A percentile compares a stretch with the other conserved stretches of the same genome.
Conservation (phyloP, 257 asterid genomes). For the Solanum megistacrolobum region DNA sequence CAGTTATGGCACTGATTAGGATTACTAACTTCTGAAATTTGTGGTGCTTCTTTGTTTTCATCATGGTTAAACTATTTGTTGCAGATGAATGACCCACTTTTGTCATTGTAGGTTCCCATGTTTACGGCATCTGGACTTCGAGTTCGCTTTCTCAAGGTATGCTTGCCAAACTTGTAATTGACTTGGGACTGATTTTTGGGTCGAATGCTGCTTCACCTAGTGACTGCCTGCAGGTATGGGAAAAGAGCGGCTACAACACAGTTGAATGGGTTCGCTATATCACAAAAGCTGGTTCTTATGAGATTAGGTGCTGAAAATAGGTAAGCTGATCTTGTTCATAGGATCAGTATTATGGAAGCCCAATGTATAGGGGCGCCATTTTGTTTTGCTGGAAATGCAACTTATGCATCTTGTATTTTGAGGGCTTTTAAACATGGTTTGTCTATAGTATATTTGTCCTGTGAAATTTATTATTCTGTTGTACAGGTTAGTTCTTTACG, state of each 20-base stretch:
- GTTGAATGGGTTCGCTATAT: constrained; percentile 99
- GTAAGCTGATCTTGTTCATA: neutral
- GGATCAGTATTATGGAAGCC: neutral
- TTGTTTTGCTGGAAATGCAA: neutral
- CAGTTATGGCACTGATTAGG: neutral
- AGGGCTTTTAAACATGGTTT: neutral
- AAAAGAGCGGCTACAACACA: constrained; percentile 97
- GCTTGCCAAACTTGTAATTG: neutral
- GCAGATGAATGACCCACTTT: neutral
- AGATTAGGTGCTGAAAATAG: constrained; percentile 66
- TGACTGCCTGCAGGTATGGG: constrained; percentile 75
- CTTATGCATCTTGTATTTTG: neutral
- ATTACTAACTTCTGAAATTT: neutral
- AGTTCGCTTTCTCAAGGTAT: constrained; percentile 95
- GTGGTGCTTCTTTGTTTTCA: neutral
- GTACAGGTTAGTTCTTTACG: neutral
- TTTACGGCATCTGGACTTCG: constrained; percentile 97
- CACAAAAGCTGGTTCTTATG: constrained; percentile 96
- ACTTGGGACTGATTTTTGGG: neutral
- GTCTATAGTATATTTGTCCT: neutral
- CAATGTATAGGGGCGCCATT: neutral
- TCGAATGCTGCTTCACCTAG: constrained; percentile 3
- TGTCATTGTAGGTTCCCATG: constrained; percentile 83
- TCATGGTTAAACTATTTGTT: neutral
- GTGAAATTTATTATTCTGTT: neutral